These are phyloP conservation scores for Paramecium biaurelia DNA, from an alignment of 73 alveolate species.

Conservation along the genomic window DNA sequence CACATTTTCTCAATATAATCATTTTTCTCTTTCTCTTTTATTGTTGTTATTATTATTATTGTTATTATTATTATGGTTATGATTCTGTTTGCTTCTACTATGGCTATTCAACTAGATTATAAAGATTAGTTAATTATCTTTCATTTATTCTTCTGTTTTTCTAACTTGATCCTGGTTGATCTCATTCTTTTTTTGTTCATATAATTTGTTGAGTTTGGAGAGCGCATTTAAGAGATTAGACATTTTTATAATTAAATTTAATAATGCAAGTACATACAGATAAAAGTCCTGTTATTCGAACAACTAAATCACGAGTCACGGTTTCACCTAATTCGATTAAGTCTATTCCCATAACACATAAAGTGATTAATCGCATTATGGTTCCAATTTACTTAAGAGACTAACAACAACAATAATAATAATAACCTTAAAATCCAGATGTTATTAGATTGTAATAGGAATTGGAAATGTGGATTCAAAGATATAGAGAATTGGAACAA, in stretches of 20 bases:
- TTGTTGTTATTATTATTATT: not conserved
- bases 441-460: not conserved
- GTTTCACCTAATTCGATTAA: not conserved
- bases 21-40: conserved; percentile 75
- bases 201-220: not conserved
- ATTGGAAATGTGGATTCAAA: conserved; percentile 28
- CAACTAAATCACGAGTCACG: conserved; percentile 36
- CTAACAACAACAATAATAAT: not conserved
- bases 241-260: not conserved
- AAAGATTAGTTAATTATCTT: not conserved
- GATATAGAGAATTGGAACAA: conserved; percentile 26
- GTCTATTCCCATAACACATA: conserved; percentile 13
- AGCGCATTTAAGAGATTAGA: conserved; percentile 16
- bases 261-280: not conserved
- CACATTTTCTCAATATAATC: conserved; percentile 88
- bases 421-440: not conserved
- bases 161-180: not conserved
- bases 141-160: not conserved
- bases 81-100: not conserved
- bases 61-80: not conserved
- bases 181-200: not conserved
- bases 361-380: conserved; percentile 11
- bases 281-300: not conserved
- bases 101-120: not conserved
- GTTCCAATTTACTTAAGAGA: conserved; percentile 21